These are phyloP conservation scores for Malassezia pachydermatis DNA, from an alignment of 1,284 basidiomycete species.

Conservation along the genomic window DNA sequence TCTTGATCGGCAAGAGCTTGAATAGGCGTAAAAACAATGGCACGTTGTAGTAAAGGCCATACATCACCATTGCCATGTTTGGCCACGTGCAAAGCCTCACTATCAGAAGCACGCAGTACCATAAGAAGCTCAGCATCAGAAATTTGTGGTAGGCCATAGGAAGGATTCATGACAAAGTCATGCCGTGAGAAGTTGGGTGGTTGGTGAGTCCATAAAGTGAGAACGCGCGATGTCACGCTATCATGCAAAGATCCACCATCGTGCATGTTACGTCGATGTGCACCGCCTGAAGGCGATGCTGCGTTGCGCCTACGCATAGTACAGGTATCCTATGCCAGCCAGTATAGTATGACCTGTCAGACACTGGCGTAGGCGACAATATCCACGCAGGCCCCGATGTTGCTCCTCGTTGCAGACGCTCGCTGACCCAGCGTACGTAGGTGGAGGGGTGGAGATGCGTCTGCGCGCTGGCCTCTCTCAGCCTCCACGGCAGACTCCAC, in stretches of 20 bases:
- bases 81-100: neutral
- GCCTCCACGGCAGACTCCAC: too few relatives aligned
- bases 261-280: neutral
- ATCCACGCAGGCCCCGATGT: too few relatives aligned
- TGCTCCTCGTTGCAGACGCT: too few relatives aligned
- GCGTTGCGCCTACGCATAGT: neutral
- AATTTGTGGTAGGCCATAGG: constrained; percentile 27
- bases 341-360: too few relatives aligned
- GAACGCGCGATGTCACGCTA: constrained; percentile 11
- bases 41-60: neutral
- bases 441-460: too few relatives aligned
- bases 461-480: too few relatives aligned
- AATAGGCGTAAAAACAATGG: constrained; percentile 32
- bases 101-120: constrained; percentile 11
- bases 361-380: too few relatives aligned
- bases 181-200: constrained; percentile 42
- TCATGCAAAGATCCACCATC: neutral
- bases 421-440: too few relatives aligned
- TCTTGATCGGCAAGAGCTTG: constrained; percentile 33
- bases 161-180: constrained; percentile 43
- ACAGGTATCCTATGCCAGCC: neutral
- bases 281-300: neutral
- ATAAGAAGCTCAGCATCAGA: constrained; percentile 39
- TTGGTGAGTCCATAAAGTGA: constrained; percentile 39
- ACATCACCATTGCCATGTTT: neutral